Percentiles rank a stretch among this genome's conserved stretches.
These are phyloP conservation scores for Aspergillus bridgeri DNA, from an alignment of 495 filamentous ascomycete genomes.

Conservation along the genomic window DNA sequence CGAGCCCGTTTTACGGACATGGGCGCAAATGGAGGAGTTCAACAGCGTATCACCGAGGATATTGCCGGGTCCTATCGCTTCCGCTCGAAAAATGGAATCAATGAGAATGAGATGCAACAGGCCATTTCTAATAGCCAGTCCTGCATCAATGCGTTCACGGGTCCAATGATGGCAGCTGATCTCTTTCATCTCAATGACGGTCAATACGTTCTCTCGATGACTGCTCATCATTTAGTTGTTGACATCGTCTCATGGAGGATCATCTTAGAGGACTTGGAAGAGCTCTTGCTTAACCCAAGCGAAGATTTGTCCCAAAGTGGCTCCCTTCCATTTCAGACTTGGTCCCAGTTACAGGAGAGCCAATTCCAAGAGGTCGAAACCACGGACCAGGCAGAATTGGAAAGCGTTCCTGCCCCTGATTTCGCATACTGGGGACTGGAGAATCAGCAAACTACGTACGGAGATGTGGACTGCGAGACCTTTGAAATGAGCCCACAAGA, in stretches of 20 bases:
- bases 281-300: constrained; percentile 50
- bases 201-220: constrained; percentile 56
- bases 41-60: constrained; percentile 38
- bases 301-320: constrained; percentile 25
- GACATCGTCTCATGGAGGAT: constrained; percentile 70
- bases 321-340: constrained; percentile 61
- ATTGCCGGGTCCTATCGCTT: constrained; percentile 38
- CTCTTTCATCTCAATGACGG: constrained; percentile 47
- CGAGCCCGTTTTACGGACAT: constrained; percentile 55
- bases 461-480: constrained; percentile 42
- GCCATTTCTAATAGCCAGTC: constrained; percentile 39
- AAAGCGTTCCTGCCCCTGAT: constrained; percentile 27
- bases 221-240: constrained; percentile 64
- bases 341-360: constrained; percentile 50
- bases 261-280: constrained; percentile 64
- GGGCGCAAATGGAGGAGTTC: constrained; percentile 21
- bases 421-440: constrained; percentile 54
- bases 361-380: constrained; percentile 26
- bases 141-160: constrained; percentile 40
- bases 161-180: constrained; percentile 43
- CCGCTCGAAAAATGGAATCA: constrained; percentile 18
- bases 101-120: constrained; percentile 26
- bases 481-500: constrained; percentile 46
- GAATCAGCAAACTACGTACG: constrained; percentile 40
- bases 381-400: constrained; percentile 26